Base-by-base conservation (phyloP, 169 alveolate species). In the Plasmodium relictum region DNA sequence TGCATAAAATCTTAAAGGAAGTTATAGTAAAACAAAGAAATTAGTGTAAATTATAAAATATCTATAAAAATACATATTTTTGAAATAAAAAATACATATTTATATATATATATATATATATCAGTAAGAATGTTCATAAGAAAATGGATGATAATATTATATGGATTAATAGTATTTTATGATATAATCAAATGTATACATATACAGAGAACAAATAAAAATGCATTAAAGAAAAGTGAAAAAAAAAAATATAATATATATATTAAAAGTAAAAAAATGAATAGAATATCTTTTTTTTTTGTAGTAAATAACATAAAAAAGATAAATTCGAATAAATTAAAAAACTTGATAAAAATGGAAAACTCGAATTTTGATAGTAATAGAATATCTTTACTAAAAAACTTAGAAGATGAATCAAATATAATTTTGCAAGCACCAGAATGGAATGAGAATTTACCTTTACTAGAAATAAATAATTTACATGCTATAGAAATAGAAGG, bases 401-500 rank as follows among this genome's bases (percentile, higher is more conserved):
- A 78, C 24, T 78, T 78, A 78, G 89, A 78, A 63, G 80, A 78
- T 22, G 70, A 78, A 65, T 45, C 89, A 31, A 78, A 78, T 16
- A 70, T 78, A 39, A 3, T 78, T 63, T 63, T 70, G 4, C 78
- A 78, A 44, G 14, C 71, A 26, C 78, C 74, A 26, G 89, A 52
- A n/a, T 78, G 89, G 89, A 66, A 78, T 78, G 88, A 76, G 42
- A 74, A 54, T 73, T 52, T 42, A 31, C 95, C 95, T 18, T 70
- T 92, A 20, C n/a, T 92, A 3, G 93, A 88, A 45, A 74, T 92
- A 65, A 63, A 80, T 10, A 70, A 88, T 73, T 59, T 92, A 18
- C 92, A 88, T 26, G 95, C 88, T 24, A 92, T 71, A 42, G 93
- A 89, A 22, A 86, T 48, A 16, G 95, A 92, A 74, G 95, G 92